Evolutionary conservation across 495 filamentous ascomycete genomes (phyloP).

Genomic region (Xylaria venustula): DNA sequence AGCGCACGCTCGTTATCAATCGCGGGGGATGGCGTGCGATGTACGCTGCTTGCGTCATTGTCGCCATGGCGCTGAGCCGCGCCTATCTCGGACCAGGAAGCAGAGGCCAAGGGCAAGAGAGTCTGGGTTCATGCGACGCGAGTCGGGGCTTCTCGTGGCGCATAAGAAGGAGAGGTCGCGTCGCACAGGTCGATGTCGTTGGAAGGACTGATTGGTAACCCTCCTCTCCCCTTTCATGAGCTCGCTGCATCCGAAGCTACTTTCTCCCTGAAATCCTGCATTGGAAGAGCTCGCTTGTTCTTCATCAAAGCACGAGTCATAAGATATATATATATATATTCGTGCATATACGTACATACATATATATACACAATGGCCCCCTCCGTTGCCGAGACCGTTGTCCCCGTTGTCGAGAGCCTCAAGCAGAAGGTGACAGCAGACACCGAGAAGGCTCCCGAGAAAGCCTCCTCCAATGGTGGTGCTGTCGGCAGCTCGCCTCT

Average conservation of each 20-base stretch:
- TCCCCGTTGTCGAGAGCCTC: slow-evolving; percentile 23
- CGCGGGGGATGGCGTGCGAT: slow-evolving; percentile 8
- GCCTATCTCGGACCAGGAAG: slow-evolving; percentile 6
- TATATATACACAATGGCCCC: slow-evolving; percentile 25
- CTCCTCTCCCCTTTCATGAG: not conserved
- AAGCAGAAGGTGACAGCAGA: slow-evolving; percentile 22
- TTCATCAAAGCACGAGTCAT: no score
- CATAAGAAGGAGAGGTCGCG: slow-evolving; percentile 2
- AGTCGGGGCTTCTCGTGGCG: not conserved
- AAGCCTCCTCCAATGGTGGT: not conserved
- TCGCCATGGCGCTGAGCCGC: not conserved
- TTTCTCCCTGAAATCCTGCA: not conserved
- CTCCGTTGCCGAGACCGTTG: slow-evolving; percentile 24
- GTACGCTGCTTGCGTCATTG: slow-evolving; percentile 8
- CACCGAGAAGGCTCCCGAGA: slow-evolving; percentile 4
- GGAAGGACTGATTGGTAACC: no score
- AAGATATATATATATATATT: no score
- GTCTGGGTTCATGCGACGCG: not conserved
- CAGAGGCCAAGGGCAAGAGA: no score
- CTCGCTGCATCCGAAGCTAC: not conserved
- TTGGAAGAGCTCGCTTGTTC: not conserved
- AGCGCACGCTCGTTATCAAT: slow-evolving; percentile 7
- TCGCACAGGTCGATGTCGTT: not conserved
- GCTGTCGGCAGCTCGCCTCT: slow-evolving; percentile 16
- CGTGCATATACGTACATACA: no score